A percentile compares a stretch with the other conserved stretches of the same genome.
phyloP scores from a whole-genome alignment of 2,329 filamentous ascomycete genomes.

The Raffaelea ambrosiae region DNA sequence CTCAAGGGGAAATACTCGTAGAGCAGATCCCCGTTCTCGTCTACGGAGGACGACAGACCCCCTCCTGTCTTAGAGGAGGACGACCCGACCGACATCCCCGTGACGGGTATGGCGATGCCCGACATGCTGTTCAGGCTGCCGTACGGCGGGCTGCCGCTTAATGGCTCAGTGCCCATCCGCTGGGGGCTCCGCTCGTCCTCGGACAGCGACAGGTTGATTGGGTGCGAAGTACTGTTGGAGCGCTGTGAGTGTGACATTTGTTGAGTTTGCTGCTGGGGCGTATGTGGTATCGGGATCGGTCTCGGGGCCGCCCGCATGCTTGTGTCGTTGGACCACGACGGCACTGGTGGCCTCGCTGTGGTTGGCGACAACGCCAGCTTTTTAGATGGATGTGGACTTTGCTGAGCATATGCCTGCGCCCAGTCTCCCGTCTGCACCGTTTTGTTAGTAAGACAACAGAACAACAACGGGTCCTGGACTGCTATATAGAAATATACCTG shows the following conservation, averaged over 20 bases:
- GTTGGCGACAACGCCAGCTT: conserved; percentile 44
- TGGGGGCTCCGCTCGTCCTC: conserved; percentile 52
- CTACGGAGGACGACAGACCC: not conserved
- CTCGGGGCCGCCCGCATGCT: not conserved
- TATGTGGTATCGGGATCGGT: conserved; percentile 12
- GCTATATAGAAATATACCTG: too few relatives aligned
- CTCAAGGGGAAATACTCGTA: conserved; percentile 95
- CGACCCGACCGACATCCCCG: too few relatives aligned
- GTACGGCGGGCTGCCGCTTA: conserved; percentile 35
- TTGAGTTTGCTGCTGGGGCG: conserved; percentile 1
- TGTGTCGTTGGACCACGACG: conserved; percentile 36
- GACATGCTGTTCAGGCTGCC: conserved; percentile 18
- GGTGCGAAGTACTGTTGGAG: conserved; percentile 20
- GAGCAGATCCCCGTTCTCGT: conserved; percentile 69
- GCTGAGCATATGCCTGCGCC: conserved; percentile 29
- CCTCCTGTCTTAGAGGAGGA: too few relatives aligned
- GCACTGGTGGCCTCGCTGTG: conserved; percentile 43
- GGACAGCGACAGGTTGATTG: conserved; percentile 46
- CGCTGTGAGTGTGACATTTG: conserved; percentile 1
- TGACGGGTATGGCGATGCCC: not conserved
- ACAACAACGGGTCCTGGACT: too few relatives aligned
- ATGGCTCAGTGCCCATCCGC: conserved; percentile 35
- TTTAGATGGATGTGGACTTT: conserved; percentile 41
- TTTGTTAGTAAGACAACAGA: too few relatives aligned
- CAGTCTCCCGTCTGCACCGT: conserved; percentile 33